Evolutionary conservation across 2,329 filamentous ascomycete genomes (phyloP), one percentile per base, ranked within the genome.

Genomic region (Knoxdaviesia proteae): DNA sequence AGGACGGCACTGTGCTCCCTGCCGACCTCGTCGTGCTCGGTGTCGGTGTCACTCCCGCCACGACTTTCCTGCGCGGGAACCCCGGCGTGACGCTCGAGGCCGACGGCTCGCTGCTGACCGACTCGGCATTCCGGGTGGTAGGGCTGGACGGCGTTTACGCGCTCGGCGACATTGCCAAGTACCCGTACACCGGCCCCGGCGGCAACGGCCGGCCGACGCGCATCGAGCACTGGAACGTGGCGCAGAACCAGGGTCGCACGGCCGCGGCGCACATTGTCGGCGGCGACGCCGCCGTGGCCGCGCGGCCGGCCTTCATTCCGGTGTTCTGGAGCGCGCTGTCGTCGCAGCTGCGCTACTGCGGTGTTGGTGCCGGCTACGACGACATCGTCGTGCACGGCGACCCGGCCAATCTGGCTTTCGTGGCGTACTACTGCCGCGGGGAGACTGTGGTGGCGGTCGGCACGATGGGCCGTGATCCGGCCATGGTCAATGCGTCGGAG

Each of bases 151-250:
- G 88, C 49, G 86, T 94, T 42, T 98, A 83, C 55, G 90, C 90
- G 9, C 75, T 98, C 47, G 88, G 88, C 42, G 90, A 98, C 56
- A 96, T 98, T 47, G 87, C 90, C 8, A 87, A 82, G 0, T 94
- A 84, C 59, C 90, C 90, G 0, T 98, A 98, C 64, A 71, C 84
- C 57, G 90, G 90, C 1, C 90, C 90, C 0, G 86, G 83, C 30
- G 80, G 84, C 31, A 69, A 80, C 10, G 84, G 82, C 47, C 68
- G 68, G 38, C 68, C 70, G 11, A 74, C 80, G 1, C 79, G 90
- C 48, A 94, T 96, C 54, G 90, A 98, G 66, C 90, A 98, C 58
- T 98, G 90, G 90, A 88, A 94, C 60, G 90, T 98, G 3, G 90
- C 90, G 5, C 90, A 96, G 55, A 94, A 96, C 54, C 69, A 83